Conservation (phyloP, 1,139 yeast species). For the Magnusiomyces sp. region DNA sequence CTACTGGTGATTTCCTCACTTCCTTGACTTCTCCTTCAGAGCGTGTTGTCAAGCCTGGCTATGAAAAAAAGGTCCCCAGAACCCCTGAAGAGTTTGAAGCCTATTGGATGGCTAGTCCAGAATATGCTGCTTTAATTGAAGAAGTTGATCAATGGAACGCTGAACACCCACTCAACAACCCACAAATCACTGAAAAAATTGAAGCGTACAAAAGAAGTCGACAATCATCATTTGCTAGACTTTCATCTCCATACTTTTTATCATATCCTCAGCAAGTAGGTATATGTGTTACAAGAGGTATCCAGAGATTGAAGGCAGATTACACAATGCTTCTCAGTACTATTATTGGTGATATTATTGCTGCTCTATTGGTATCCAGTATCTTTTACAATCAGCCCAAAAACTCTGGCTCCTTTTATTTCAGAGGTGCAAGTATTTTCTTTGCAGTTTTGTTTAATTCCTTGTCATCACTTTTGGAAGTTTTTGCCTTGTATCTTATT, state of each 20-base stretch:
- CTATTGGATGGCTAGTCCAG: constrained; percentile 58
- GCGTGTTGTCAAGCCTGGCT: constrained; percentile 48
- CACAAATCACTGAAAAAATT: constrained; percentile 32
- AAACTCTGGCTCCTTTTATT: constrained; percentile 49
- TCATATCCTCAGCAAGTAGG: constrained; percentile 57
- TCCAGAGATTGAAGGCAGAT: constrained; percentile 57
- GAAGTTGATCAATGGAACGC: constrained; percentile 37
- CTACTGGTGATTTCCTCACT: constrained; percentile 77
- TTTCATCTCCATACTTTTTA: constrained; percentile 55
- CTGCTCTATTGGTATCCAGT: constrained; percentile 67
- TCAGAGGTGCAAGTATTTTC: constrained; percentile 64
- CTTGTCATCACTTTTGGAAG: constrained; percentile 64
- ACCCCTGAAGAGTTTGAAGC: too few species aligned
- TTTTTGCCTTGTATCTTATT: constrained; percentile 61
- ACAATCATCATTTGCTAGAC: constrained; percentile 45
- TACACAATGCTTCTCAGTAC: constrained; percentile 54
- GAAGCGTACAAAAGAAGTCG: constrained; percentile 46
- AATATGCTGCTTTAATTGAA: constrained; percentile 34
- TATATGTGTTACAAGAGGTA: constrained; percentile 52
- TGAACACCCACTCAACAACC: constrained; percentile 23
- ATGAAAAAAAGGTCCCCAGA: constrained; percentile 55
- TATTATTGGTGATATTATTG: constrained; percentile 55
- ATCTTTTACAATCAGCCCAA: constrained; percentile 55
- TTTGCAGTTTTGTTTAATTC: constrained; percentile 74
- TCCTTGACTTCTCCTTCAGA: constrained; percentile 69